phyloP scores from a whole-genome alignment of 306 rosid genomes.

The Benincasa hispida region DNA sequence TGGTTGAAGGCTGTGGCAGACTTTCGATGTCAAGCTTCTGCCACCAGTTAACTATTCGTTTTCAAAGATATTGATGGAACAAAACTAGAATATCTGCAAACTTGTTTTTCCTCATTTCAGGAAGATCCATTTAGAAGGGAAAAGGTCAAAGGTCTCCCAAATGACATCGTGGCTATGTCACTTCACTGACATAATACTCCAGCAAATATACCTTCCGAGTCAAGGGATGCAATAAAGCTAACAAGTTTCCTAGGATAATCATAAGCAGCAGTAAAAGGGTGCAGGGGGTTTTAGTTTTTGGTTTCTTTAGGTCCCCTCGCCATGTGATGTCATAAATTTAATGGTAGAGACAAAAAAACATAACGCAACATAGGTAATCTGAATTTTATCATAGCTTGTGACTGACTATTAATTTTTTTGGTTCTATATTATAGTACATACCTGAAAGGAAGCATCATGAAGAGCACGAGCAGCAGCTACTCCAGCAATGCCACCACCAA shows the following conservation, averaged over 20 bases:
- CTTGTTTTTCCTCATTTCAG: neutral
- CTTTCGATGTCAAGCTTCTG: neutral
- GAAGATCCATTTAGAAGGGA: neutral
- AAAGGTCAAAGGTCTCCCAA: neutral
- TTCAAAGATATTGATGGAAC: neutral
- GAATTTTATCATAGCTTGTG: neutral
- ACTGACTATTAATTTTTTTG: neutral
- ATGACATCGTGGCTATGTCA: neutral
- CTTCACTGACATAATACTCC: neutral
- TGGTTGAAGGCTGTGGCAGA: neutral
- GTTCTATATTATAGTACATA: slow-evolving; percentile 10
- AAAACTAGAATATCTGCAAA: neutral
- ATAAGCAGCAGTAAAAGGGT: neutral
- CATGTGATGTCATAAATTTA: neutral
- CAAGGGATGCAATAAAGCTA: neutral
- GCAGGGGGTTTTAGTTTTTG: neutral
- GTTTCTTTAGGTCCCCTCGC: neutral
- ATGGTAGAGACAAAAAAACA: neutral
- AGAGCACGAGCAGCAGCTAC: slow-evolving; percentile 92
- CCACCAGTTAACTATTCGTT: neutral
- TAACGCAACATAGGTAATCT: neutral
- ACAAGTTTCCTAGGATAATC: neutral
- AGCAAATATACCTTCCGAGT: neutral
- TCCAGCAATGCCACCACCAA: slow-evolving; percentile 94
- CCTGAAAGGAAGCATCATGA: slow-evolving; percentile 84